phyloP scores from a whole-genome alignment of 176 grass and related monocot genomes.

The Chrysopogon serrulatus region DNA sequence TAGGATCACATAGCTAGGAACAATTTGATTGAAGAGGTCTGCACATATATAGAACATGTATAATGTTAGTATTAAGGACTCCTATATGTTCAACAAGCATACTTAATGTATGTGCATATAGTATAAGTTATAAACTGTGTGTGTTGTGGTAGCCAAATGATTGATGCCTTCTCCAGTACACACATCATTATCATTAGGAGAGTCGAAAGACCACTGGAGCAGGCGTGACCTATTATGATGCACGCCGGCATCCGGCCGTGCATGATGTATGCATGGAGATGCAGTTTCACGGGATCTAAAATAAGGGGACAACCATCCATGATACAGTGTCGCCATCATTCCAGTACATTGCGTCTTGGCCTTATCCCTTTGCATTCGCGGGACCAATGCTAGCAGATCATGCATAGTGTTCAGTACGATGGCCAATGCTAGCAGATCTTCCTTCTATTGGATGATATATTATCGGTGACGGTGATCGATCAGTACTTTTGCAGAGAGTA shows the following conservation, averaged over 20 bases:
- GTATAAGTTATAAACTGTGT: neutral
- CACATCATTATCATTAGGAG: constrained; percentile 8
- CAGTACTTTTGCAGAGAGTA: too few relatives aligned
- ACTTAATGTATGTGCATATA: too few relatives aligned
- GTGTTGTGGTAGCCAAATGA: neutral
- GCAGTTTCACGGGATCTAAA: constrained; percentile 4
- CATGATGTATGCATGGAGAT: neutral
- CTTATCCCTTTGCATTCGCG: constrained; percentile 22
- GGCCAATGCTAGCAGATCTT: too few relatives aligned
- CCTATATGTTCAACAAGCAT: neutral
- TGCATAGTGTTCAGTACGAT: too few relatives aligned
- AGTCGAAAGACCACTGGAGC: neutral
- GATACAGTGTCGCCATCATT: neutral
- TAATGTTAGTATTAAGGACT: neutral
- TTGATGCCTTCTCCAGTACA: neutral
- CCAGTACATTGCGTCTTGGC: neutral
- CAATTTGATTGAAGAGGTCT: neutral
- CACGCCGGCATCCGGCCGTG: neutral
- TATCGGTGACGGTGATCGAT: too few relatives aligned
- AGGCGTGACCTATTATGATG: neutral
- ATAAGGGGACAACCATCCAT: neutral
- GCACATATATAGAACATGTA: too few relatives aligned
- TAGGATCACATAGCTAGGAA: too few relatives aligned
- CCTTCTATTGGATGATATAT: too few relatives aligned
- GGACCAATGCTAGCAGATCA: neutral